Evolutionary conservation across 208 protist species (phyloP).

Genomic region (Acanthamoeba quina): DNA sequence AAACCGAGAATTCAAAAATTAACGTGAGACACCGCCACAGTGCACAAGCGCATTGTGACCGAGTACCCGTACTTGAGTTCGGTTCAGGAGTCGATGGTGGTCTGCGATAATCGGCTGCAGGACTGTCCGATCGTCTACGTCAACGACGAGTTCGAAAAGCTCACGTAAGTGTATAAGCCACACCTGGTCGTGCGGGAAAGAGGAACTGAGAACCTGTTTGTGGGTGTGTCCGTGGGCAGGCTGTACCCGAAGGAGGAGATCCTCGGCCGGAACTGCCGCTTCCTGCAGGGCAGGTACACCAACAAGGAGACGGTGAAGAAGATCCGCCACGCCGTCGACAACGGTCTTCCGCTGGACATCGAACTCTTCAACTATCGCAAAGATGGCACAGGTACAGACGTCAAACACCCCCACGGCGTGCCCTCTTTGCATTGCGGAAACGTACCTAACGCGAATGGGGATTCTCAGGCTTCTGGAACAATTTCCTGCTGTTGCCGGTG

Average conservation of each 20-base stretch:
- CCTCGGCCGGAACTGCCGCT: conserved; percentile 49
- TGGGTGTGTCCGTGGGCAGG: not conserved
- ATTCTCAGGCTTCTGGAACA: conserved; percentile 51
- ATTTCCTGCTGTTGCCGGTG: conserved; percentile 73
- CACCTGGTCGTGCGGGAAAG: not conserved
- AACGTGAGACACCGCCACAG: not conserved
- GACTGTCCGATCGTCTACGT: conserved; percentile 48
- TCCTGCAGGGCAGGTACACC: conserved; percentile 46
- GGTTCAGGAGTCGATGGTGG: conserved; percentile 51
- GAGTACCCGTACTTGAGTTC: conserved; percentile 36
- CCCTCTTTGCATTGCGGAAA: not conserved
- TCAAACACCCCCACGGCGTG: too few relatives aligned
- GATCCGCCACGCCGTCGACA: conserved; percentile 37
- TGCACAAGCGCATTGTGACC: conserved; percentile 7
- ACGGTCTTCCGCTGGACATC: conserved; percentile 46
- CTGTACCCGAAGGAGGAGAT: conserved; percentile 71
- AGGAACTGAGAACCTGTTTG: not conserved
- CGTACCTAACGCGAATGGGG: not conserved
- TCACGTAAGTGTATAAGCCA: not conserved
- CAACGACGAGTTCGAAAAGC: conserved; percentile 43
- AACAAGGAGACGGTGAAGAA: conserved; percentile 51
- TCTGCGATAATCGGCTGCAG: conserved; percentile 1
- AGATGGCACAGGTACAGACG: conserved; percentile 43
- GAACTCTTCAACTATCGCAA: conserved; percentile 77
- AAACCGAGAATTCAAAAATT: not conserved